Conservation (phyloP, 2,329 filamentous ascomycete species). For the Paecilomyces niveus region DNA sequence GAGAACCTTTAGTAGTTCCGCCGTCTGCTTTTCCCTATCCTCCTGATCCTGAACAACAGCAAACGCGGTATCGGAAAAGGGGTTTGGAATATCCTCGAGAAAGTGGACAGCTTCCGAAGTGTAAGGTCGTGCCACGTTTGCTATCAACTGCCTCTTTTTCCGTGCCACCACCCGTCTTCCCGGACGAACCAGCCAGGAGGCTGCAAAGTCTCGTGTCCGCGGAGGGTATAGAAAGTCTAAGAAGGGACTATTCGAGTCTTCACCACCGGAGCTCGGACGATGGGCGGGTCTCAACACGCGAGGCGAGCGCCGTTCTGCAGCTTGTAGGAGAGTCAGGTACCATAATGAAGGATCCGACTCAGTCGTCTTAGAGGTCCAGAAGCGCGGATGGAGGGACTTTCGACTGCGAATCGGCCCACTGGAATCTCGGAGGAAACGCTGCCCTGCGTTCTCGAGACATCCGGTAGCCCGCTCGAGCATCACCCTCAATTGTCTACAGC, state of each 20-base stretch:
- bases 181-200: conserved; percentile 15
- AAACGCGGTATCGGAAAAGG: conserved; percentile 2
- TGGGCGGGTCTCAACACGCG: conserved; percentile 7
- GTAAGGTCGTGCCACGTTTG: conserved; percentile 19
- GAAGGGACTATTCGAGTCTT: conserved; percentile 16
- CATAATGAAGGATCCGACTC: conserved; percentile 24
- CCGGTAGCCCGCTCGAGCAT: conserved; percentile 47
- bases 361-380: conserved; percentile 27
- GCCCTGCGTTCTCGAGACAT: conserved; percentile 44
- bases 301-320: conserved; percentile 11
- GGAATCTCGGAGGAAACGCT: conserved; percentile 37
- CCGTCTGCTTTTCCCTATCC: conserved; percentile 10
- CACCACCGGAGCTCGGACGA: conserved; percentile 5
- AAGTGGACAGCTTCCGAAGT: conserved; percentile 14
- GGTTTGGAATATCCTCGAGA: conserved; percentile 3
- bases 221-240: conserved; percentile 37
- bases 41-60: background rate
- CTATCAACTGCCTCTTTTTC: conserved; percentile 17
- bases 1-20: conserved; percentile 13
- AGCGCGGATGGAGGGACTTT: conserved; percentile 26
- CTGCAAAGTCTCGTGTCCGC: conserved; percentile 16
- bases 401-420: conserved; percentile 30
- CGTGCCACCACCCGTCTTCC: conserved; percentile 17
- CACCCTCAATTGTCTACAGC: conserved; percentile 24
- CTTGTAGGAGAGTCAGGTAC: conserved; percentile 24